Conservation (phyloP, 2,329 filamentous ascomycete species). For the Neoscytalidium dimidiatum region DNA sequence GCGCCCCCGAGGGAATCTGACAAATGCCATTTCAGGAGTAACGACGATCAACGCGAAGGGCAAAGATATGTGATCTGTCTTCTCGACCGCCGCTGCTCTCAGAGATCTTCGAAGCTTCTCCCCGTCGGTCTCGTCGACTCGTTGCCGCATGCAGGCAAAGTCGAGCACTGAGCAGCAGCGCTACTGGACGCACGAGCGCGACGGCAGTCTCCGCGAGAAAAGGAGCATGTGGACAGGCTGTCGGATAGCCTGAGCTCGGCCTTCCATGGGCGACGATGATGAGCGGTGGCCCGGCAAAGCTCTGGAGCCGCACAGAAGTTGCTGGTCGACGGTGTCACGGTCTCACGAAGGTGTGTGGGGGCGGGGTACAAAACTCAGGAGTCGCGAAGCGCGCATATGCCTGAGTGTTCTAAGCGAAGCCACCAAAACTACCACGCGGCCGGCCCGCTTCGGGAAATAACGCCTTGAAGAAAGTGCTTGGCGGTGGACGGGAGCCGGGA, state of each 20-base stretch:
- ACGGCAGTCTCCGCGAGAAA: constrained; percentile 3
- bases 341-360: constrained; percentile 10
- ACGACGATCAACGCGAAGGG: constrained; percentile 1
- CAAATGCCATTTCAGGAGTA: not conserved
- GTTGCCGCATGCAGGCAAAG: not conserved
- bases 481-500: not conserved
- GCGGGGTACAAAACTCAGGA: not conserved
- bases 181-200: not conserved
- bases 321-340: not conserved
- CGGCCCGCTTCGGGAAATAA: constrained; percentile 10
- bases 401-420: not conserved
- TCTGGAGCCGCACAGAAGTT: not conserved
- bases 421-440: not conserved
- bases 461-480: constrained; percentile 11
- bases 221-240: constrained; percentile 1
- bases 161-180: not conserved
- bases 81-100: not conserved
- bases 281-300: not conserved
- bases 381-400: not conserved
- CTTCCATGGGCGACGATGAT: not conserved
- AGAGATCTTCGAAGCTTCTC: constrained; percentile 11
- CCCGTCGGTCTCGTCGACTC: not conserved
- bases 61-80: constrained; percentile 2
- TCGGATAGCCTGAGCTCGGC: not conserved
- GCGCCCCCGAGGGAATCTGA: not conserved